These are phyloP conservation scores for Mortierella sp. DNA, from an alignment of 371 early-diverging fungal species.

Conservation along the genomic window DNA sequence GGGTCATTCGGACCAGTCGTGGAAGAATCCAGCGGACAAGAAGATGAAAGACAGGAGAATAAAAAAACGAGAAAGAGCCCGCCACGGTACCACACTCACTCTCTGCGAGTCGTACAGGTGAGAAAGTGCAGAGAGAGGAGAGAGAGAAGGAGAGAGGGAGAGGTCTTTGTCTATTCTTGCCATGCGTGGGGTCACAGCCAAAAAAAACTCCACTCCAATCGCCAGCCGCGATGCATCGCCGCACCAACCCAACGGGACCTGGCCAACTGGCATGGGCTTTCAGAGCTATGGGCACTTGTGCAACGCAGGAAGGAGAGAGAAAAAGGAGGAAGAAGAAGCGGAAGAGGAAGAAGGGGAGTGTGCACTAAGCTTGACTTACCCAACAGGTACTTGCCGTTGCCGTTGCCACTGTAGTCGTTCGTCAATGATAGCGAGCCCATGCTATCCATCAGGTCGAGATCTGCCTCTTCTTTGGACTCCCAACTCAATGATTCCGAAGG, in stretches of 20 bases:
- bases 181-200: too few relatives aligned
- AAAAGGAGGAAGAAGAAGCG: not conserved
- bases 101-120: too few relatives aligned
- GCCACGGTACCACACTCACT: too few relatives aligned
- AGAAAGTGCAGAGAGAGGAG: too few relatives aligned
- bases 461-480: constrained; percentile 22
- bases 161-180: too few relatives aligned
- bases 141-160: too few relatives aligned
- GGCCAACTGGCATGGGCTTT: not conserved
- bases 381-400: constrained; percentile 48
- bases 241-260: not conserved
- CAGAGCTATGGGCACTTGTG: not conserved
- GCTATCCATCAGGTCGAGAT: constrained; percentile 22
- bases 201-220: too few relatives aligned
- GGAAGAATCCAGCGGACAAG: not conserved
- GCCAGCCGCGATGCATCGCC: not conserved
- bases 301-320: too few relatives aligned
- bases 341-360: not conserved
- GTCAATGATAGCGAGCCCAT: constrained; percentile 15
- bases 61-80: not conserved
- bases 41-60: not conserved
- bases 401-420: constrained; percentile 21
- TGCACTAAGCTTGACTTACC: constrained; percentile 20
- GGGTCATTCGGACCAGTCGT: too few relatives aligned
- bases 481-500: constrained; percentile 11